Evolutionary conservation across 2,329 filamentous ascomycete species (phyloP).

Genomic region (Fusarium nanum): DNA sequence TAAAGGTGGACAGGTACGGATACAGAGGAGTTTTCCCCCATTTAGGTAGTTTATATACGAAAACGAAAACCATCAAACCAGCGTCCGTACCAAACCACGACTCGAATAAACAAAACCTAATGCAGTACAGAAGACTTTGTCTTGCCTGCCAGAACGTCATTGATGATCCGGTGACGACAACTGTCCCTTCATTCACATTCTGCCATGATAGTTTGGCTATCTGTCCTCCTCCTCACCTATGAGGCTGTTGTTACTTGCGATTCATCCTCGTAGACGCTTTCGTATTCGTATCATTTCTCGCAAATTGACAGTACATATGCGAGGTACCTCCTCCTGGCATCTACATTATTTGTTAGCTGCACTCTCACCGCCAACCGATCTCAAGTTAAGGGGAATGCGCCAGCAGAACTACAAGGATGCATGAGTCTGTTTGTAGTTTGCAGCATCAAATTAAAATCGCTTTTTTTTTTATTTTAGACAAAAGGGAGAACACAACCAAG

Average conservation of each 20-base stretch:
- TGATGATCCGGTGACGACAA: background rate
- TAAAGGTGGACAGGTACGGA: background rate
- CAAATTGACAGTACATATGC: slow-evolving; percentile 20
- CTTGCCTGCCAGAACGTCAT: background rate
- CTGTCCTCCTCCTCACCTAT: background rate
- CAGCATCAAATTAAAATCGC: slow-evolving; percentile 10
- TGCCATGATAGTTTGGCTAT: background rate
- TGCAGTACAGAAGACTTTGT: background rate
- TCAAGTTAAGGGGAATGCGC: slow-evolving; percentile 7
- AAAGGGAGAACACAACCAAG: background rate
- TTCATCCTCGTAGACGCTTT: slow-evolving; percentile 43
- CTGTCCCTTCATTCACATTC: background rate
- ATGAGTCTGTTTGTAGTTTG: background rate
- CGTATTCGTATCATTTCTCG: slow-evolving; percentile 49
- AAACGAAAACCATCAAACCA: background rate
- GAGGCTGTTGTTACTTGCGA: background rate
- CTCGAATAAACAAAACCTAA: background rate
- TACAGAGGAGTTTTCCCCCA: background rate
- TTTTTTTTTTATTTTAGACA: background rate
- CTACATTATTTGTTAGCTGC: slow-evolving; percentile 20
- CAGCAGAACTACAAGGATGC: slow-evolving; percentile 4
- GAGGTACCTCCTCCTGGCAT: slow-evolving; percentile 17
- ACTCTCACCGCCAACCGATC: slow-evolving; percentile 38
- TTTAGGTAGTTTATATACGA: background rate
- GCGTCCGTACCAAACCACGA: background rate